A percentile compares a stretch with the other conserved stretches of the same genome.
These are phyloP conservation scores for Fusarium armeniacum DNA, from an alignment of 2,329 filamentous ascomycete genomes.

Conservation along the genomic window DNA sequence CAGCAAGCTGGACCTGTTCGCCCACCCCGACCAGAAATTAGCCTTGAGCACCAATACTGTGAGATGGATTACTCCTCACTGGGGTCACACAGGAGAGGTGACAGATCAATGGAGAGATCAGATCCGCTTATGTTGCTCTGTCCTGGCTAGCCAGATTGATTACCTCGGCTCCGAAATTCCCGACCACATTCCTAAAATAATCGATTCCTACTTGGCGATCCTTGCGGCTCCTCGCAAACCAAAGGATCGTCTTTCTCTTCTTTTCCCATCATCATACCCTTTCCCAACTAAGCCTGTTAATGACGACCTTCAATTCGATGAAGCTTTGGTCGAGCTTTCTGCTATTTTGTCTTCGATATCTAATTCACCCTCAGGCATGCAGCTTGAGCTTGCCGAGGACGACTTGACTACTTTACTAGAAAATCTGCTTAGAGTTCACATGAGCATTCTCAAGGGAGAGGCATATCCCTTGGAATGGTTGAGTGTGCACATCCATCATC, in stretches of 20 bases:
- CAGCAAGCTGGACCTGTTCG: constrained; percentile 84
- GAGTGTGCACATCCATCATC: constrained; percentile 92
- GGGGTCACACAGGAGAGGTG: constrained; percentile 81
- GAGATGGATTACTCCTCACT: constrained; percentile 92
- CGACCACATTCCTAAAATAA: constrained; percentile 89
- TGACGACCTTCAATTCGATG: constrained; percentile 77
- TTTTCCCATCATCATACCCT: constrained; percentile 92
- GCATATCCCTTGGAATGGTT: constrained; percentile 93
- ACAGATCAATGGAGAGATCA: constrained; percentile 93
- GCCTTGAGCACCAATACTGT: constrained; percentile 85
- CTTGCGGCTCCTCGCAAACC: constrained; percentile 67
- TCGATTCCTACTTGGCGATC: constrained; percentile 88
- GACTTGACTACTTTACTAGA: constrained; percentile 82
- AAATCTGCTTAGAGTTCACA: constrained; percentile 85
- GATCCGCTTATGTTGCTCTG: constrained; percentile 91
- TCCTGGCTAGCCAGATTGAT: constrained; percentile 87
- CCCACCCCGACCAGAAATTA: constrained; percentile 79
- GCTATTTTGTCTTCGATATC: constrained; percentile 87
- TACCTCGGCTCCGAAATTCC: constrained; percentile 85
- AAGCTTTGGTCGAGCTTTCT: constrained; percentile 88
- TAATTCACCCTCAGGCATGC: constrained; percentile 77
- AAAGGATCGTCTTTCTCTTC: constrained; percentile 80
- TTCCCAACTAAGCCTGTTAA: constrained; percentile 81
- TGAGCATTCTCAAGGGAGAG: constrained; percentile 89
- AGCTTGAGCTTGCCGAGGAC: constrained; percentile 79